Conservation (phyloP, 371 early-diverging fungal genomes). For the Mortierella sp. region DNA sequence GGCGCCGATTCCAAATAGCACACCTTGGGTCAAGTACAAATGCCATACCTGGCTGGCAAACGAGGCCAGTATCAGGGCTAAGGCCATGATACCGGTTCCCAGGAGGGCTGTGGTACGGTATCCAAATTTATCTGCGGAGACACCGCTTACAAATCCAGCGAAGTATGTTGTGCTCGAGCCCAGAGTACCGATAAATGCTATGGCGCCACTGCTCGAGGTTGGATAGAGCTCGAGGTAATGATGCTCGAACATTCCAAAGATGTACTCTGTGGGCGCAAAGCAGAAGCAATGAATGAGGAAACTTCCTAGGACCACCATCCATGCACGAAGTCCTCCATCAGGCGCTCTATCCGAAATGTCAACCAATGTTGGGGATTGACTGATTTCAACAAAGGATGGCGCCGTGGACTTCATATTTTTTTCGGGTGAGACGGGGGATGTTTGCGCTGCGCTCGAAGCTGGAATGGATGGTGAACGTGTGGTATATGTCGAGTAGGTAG, state of each 20-base stretch:
- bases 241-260: constrained; percentile 60
- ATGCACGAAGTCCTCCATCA: constrained; percentile 69
- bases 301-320: constrained; percentile 66
- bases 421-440: constrained; percentile 41
- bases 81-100: constrained; percentile 55
- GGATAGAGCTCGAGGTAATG: constrained; percentile 57
- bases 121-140: constrained; percentile 55
- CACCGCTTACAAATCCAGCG: constrained; percentile 58
- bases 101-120: constrained; percentile 55
- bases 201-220: constrained; percentile 41
- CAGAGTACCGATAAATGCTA: constrained; percentile 63
- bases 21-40: constrained; percentile 74
- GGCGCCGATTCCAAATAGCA: constrained; percentile 74
- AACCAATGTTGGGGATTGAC: constrained; percentile 35
- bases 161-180: constrained; percentile 56
- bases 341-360: constrained; percentile 34
- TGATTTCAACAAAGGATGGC: constrained; percentile 38
- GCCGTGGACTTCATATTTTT: constrained; percentile 34
- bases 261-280: constrained; percentile 62
- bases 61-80: constrained; percentile 58
- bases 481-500: constrained; percentile 15
- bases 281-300: constrained; percentile 64
- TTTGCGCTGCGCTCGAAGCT: constrained; percentile 6
- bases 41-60: constrained; percentile 68
- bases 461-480: constrained; percentile 5